Evolutionary conservation across 208 protist genomes (phyloP).

Genomic region (Novymonas esmeraldas): DNA sequence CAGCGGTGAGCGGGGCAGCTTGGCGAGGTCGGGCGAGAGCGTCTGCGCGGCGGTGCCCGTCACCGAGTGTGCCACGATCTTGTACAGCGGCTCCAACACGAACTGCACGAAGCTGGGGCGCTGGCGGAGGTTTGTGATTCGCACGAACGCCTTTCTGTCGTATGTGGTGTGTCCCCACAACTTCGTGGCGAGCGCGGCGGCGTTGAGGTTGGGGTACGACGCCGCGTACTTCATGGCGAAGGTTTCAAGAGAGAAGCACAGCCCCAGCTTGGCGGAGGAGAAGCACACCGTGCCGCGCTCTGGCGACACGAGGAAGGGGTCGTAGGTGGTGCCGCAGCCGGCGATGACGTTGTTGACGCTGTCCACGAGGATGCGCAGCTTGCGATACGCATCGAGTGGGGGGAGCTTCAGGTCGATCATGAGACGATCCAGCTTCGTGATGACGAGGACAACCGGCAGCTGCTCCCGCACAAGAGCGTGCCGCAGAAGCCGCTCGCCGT

Average conservation of each 20-base stretch:
- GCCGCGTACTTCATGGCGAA: constrained; percentile 96
- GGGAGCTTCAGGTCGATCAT: constrained; percentile 99
- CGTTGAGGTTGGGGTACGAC: constrained; percentile 59
- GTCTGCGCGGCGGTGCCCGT: constrained; percentile 55
- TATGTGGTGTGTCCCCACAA: constrained; percentile 98
- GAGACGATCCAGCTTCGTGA: constrained; percentile 99
- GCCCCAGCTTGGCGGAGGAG: constrained; percentile 82
- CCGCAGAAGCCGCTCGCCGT: constrained; percentile 86
- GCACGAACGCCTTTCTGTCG: constrained; percentile 63
- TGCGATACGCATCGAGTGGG: constrained; percentile 98
- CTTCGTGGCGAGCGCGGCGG: constrained; percentile 81
- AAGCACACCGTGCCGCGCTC: constrained; percentile 94
- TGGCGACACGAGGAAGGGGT: constrained; percentile 58
- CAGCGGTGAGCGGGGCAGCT: constrained; percentile 65
- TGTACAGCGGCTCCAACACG: constrained; percentile 99
- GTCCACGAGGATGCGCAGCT: constrained; percentile 96
- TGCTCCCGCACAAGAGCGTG: constrained; percentile 77
- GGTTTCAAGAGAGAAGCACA: constrained; percentile 94
- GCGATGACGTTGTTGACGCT: constrained; percentile 95
- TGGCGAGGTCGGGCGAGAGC: constrained; percentile 48
- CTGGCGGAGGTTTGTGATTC: constrained; percentile 63
- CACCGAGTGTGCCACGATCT: constrained; percentile 91
- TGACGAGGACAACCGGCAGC: constrained; percentile 91
- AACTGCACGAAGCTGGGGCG: constrained; percentile 98
- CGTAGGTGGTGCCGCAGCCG: constrained; percentile 38